A percentile compares a stretch with the other conserved stretches of the same genome.
Conservation (phyloP, 129 eudicot species). For the Helianthus tuberosus region DNA sequence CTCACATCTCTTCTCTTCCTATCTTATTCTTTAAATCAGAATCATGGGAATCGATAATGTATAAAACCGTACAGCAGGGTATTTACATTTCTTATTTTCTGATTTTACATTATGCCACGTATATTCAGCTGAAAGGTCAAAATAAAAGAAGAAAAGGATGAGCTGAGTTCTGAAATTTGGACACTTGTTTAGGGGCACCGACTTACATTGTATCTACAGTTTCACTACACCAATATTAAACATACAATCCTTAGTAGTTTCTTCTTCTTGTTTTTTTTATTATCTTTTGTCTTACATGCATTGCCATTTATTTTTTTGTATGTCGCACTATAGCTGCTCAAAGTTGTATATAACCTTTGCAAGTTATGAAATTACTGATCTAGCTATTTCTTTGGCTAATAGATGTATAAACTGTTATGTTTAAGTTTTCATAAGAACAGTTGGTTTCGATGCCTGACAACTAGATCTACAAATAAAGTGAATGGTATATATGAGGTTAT, state of each 20-base stretch:
- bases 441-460: conserved; percentile 17
- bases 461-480: conserved; percentile 22
- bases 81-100: conserved; percentile 12
- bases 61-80: conserved; percentile 32
- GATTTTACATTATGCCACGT: conserved; percentile 22
- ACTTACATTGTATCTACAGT: conserved; percentile 4
- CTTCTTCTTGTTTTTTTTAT: background rate
- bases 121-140: conserved; percentile 7
- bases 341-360: conserved; percentile 6
- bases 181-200: conserved; percentile 24
- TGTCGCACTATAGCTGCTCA: conserved; percentile 14
- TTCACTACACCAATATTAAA: background rate
- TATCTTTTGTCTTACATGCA: background rate
- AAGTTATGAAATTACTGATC: conserved; percentile 14
- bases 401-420: background rate
- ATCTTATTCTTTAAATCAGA: conserved; percentile 16
- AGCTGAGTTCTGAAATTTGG: conserved; percentile 22
- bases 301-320: background rate
- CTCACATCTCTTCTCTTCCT: conserved; percentile 26
- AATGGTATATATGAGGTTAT: conserved; percentile 1
- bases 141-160: conserved; percentile 15
- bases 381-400: conserved; percentile 6
- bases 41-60: conserved; percentile 29
- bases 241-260: background rate
- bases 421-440: background rate